These are phyloP conservation scores for Diutina sp. DNA, from an alignment of 1,139 yeast species.

Conservation along the genomic window DNA sequence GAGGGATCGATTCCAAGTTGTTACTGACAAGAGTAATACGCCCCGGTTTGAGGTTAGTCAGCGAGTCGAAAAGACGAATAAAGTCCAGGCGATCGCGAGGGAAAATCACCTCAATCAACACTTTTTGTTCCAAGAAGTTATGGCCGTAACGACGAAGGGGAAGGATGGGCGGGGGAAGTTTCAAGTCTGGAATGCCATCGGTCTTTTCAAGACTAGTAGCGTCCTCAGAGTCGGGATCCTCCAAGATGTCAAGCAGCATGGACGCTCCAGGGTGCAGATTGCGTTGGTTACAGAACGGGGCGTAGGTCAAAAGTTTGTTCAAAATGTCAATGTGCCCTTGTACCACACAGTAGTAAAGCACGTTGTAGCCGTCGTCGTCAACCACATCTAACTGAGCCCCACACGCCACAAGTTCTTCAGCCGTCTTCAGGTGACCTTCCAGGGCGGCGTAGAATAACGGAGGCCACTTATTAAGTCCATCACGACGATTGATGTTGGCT, in stretches of 20 bases:
- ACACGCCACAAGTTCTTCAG: conserved; percentile 53
- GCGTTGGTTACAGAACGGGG: conserved; percentile 3
- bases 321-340: conserved; percentile 81
- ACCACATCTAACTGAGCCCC: conserved; percentile 62
- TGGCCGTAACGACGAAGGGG: conserved; percentile 93
- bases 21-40: conserved; percentile 64
- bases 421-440: conserved; percentile 68
- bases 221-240: conserved; percentile 27
- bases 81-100: conserved; percentile 38
- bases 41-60: conserved; percentile 35
- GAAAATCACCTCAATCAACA: conserved; percentile 63
- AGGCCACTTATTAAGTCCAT: conserved; percentile 86
- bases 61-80: conserved; percentile 37
- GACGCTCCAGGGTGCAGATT: background rate
- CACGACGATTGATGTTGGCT: conserved; percentile 48
- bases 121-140: conserved; percentile 82
- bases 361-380: conserved; percentile 80
- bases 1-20: conserved; percentile 66
- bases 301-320: conserved; percentile 41
- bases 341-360: conserved; percentile 83
- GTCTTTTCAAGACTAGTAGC: conserved; percentile 27
- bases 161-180: conserved; percentile 90
- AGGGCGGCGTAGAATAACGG: conserved; percentile 85
- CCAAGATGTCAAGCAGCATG: conserved; percentile 3
- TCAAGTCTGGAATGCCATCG: conserved; percentile 79